Conservation (phyloP, 1,139 yeast genomes). For the Kurtzmaniella quercitrusa region DNA sequence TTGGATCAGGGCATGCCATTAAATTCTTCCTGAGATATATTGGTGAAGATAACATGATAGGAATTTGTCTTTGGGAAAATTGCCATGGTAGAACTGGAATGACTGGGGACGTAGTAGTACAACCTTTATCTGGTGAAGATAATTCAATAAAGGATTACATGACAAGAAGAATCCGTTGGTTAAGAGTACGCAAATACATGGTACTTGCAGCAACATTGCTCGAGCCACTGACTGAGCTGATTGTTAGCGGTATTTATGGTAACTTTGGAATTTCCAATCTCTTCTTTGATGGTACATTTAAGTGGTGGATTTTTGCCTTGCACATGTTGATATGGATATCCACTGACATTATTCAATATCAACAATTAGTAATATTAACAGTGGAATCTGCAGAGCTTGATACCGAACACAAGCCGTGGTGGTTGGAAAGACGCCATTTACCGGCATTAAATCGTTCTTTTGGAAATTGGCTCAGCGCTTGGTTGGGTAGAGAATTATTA, state of each 20-base stretch:
- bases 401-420: conserved; percentile 17
- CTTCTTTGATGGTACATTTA: conserved; percentile 28
- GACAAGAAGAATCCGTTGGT: conserved; percentile 74
- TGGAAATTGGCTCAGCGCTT: conserved; percentile 32
- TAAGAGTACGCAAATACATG: conserved; percentile 87
- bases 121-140: conserved; percentile 60
- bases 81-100: conserved; percentile 70
- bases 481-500: conserved; percentile 67
- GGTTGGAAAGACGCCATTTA: conserved; percentile 22
- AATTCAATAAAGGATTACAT: conserved; percentile 52
- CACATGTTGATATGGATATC: conserved; percentile 64
- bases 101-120: conserved; percentile 76
- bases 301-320: conserved; percentile 33
- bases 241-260: conserved; percentile 67
- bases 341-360: conserved; percentile 60
- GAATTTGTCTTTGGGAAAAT: conserved; percentile 74
- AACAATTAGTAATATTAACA: conserved; percentile 33
- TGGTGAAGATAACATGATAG: conserved; percentile 94
- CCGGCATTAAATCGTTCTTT: conserved; percentile 12
- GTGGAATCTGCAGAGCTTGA: conserved; percentile 10
- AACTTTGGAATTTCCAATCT: conserved; percentile 53
- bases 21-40: conserved; percentile 74
- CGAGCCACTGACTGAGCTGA: conserved; percentile 83
- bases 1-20: conserved; percentile 51
- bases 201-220: conserved; percentile 78